phyloP scores from a whole-genome alignment of 2,329 filamentous ascomycete species.

The Fusarium denticulatum region DNA sequence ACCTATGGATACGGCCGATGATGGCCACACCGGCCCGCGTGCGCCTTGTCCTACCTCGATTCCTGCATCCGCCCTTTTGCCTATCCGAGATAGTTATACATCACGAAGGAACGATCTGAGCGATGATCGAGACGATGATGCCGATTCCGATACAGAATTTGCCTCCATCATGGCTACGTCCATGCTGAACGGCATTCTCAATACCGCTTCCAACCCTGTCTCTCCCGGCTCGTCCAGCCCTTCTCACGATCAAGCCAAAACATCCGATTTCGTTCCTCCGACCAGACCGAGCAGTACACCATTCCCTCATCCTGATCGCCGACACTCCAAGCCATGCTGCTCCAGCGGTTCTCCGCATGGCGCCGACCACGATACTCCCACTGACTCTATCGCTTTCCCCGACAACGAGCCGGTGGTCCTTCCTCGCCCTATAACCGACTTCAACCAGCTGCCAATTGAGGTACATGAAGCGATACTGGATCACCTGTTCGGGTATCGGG shows the following conservation, averaged over 20 bases:
- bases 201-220: slow-evolving; percentile 63
- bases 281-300: slow-evolving; percentile 68
- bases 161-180: slow-evolving; percentile 51
- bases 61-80: slow-evolving; percentile 35
- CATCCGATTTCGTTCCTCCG: slow-evolving; percentile 49
- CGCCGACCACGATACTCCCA: slow-evolving; percentile 24
- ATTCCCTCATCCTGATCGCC: slow-evolving; percentile 65
- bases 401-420: slow-evolving; percentile 29
- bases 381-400: slow-evolving; percentile 25
- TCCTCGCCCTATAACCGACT: slow-evolving; percentile 45
- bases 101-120: slow-evolving; percentile 26
- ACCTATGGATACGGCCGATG: slow-evolving; percentile 41
- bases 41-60: slow-evolving; percentile 33
- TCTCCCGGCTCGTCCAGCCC: slow-evolving; percentile 64
- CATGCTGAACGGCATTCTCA: slow-evolving; percentile 50
- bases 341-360: slow-evolving; percentile 39
- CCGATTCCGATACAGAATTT: slow-evolving; percentile 47
- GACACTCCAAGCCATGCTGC: slow-evolving; percentile 46
- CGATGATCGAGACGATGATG: slow-evolving; percentile 29
- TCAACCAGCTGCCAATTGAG: slow-evolving; percentile 70
- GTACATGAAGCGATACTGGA: slow-evolving; percentile 79
- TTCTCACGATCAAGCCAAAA: slow-evolving; percentile 58
- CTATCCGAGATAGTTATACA: slow-evolving; percentile 38
- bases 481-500: slow-evolving; percentile 74
- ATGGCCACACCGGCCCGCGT: slow-evolving; percentile 26